These are phyloP conservation scores for Protomyces macrosporus DNA, from an alignment of 1,139 yeast genomes.

Conservation along the genomic window DNA sequence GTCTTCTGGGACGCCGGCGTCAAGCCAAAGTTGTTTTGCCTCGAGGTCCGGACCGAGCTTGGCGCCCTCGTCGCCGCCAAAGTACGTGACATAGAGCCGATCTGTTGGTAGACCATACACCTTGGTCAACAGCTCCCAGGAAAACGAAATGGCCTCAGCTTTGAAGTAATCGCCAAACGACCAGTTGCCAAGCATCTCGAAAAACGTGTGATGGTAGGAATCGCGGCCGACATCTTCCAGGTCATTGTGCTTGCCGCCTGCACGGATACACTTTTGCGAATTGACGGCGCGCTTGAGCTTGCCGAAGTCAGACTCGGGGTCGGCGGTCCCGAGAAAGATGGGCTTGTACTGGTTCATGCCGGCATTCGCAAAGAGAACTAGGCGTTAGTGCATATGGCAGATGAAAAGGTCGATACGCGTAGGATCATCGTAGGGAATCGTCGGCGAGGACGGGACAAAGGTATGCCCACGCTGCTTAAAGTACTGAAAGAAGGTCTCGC, in stretches of 20 bases:
- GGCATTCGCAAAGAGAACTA: conserved; percentile 27
- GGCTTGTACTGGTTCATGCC: conserved; percentile 83
- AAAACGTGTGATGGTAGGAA: conserved; percentile 88
- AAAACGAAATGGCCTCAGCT: conserved; percentile 77
- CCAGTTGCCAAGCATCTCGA: conserved; percentile 99
- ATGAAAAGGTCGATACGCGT: conserved; percentile 55
- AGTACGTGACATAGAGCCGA: conserved; percentile 88
- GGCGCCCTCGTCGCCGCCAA: conserved; percentile 78
- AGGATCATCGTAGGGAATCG: conserved; percentile 96
- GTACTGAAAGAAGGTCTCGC: conserved; percentile 77
- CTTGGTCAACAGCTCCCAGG: conserved; percentile 85
- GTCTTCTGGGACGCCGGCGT: conserved; percentile 82
- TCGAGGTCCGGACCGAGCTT: conserved; percentile 94
- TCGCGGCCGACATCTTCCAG: conserved; percentile 97
- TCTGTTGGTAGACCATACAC: conserved; percentile 73
- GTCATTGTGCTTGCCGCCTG: conserved; percentile 99
- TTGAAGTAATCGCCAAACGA: conserved; percentile 98
- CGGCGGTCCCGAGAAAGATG: conserved; percentile 92
- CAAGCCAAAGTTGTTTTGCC: conserved; percentile 81
- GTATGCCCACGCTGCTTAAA: conserved; percentile 63
- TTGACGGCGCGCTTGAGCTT: conserved; percentile 81
- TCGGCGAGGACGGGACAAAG: conserved; percentile 87
- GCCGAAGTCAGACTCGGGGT: conserved; percentile 84
- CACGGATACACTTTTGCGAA: conserved; percentile 97
- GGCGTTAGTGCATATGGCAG: conserved; percentile 49